A percentile compares a stretch with the other conserved stretches of the same genome.
phyloP scores from a whole-genome alignment of 2,329 filamentous ascomycete genomes.

The Neodidymelliopsis sp. region DNA sequence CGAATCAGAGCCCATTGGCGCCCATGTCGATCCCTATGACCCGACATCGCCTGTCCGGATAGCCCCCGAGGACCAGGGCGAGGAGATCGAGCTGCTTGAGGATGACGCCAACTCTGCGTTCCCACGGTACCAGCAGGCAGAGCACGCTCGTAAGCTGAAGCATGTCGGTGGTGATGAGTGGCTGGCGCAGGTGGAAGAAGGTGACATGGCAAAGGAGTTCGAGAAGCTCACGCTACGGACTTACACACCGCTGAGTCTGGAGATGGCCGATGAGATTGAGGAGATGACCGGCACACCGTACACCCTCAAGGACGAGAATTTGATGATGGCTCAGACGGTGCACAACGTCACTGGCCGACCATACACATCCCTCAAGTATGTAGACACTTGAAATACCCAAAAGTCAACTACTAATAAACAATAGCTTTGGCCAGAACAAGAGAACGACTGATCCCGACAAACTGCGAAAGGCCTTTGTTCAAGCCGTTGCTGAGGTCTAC shows the following conservation, averaged over 20 bases:
- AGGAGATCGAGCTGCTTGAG: constrained; percentile 43
- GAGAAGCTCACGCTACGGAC: constrained; percentile 46
- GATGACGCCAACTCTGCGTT: constrained; percentile 23
- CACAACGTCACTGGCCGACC: constrained; percentile 46
- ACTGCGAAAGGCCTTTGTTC: constrained; percentile 56
- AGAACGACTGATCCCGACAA: constrained; percentile 23
- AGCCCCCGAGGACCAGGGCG: constrained; percentile 45
- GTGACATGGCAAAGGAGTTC: constrained; percentile 38
- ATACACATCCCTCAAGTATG: constrained; percentile 36
- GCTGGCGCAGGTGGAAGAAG: constrained; percentile 44
- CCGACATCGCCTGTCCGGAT: constrained; percentile 46
- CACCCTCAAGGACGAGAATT: constrained; percentile 38
- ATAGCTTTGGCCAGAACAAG: constrained; percentile 35
- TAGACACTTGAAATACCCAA: not conserved
- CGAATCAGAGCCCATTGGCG: constrained; percentile 47
- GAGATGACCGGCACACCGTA: constrained; percentile 42
- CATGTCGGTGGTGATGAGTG: constrained; percentile 61
- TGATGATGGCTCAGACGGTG: constrained; percentile 38
- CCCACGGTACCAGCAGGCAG: constrained; percentile 19
- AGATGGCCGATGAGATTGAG: constrained; percentile 43
- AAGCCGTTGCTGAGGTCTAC: constrained; percentile 64
- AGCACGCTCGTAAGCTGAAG: constrained; percentile 53
- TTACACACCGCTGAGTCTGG: constrained; percentile 40
- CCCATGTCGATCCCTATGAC: constrained; percentile 49
- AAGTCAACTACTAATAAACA: not conserved